A percentile compares a stretch with the other conserved stretches of the same genome.
phyloP scores from a whole-genome alignment of 1,139 yeast species.

The Dujonia santamariae region DNA sequence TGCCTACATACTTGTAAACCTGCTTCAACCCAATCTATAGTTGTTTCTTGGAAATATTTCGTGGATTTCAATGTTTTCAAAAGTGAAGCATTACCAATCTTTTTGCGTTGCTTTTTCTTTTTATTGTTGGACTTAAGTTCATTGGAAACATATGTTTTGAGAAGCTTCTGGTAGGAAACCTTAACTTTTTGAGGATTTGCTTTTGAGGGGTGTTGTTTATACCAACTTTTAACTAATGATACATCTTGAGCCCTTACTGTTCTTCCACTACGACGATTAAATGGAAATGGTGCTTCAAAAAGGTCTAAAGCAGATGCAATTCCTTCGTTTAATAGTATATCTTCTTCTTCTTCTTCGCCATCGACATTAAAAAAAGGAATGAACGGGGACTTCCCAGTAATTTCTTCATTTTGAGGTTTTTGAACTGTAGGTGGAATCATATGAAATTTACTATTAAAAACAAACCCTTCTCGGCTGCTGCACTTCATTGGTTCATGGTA shows the following conservation, averaged over 20 bases:
- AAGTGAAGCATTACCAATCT: slow-evolving; percentile 39
- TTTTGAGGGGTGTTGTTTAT: slow-evolving; percentile 60
- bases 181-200: slow-evolving; percentile 72
- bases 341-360: too few species aligned
- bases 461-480: slow-evolving; percentile 5
- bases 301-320: slow-evolving; percentile 61
- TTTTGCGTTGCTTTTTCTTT: slow-evolving; percentile 9
- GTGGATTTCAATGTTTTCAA: slow-evolving; percentile 70
- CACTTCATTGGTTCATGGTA: slow-evolving; percentile 62
- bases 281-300: slow-evolving; percentile 84
- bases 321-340: too few species aligned
- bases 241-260: slow-evolving; percentile 89
- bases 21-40: slow-evolving; percentile 98
- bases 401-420: too few species aligned
- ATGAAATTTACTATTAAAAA: slow-evolving; percentile 11
- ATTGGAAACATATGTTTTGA: slow-evolving; percentile 72
- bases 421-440: slow-evolving; percentile 7
- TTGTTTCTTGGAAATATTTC: slow-evolving; percentile 85
- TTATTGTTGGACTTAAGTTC: slow-evolving; percentile 39
- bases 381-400: too few species aligned
- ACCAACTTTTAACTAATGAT: slow-evolving; percentile 80
- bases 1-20: slow-evolving; percentile 91
- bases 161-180: slow-evolving; percentile 81
- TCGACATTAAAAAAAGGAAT: too few species aligned
- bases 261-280: slow-evolving; percentile 67